Base-by-base conservation (phyloP, 768 basidiomycete genomes). In the Pulveroboletus frians region DNA sequence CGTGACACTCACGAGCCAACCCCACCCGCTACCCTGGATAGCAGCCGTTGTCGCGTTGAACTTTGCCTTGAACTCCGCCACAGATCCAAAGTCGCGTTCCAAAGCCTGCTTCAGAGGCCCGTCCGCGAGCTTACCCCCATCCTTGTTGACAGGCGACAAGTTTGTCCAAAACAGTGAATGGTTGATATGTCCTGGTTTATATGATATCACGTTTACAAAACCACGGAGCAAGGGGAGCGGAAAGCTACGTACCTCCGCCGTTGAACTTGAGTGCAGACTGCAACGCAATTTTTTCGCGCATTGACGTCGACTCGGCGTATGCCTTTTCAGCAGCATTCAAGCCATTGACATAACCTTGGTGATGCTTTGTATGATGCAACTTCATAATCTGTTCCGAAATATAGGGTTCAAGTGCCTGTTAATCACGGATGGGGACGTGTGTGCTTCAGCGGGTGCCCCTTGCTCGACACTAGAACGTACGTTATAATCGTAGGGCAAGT, bases 111-210 rank as follows among this genome's bases (percentile, higher is more conserved):
- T 88, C 46, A 98, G 75, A 9, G 81, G 74, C 4, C 88, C 88
- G 23, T 75, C 74, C 5, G 64, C 63, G 31, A 92, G 73, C 59
- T 80, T 74, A 9, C 88, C 88, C 35, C 87, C 88, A 9, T 76
- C 79, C 36, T 66, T 66, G 43, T 69, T 70, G 20, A 71, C 68
- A 3, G 96, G 96, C 0, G 92, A 87, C 55, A 99, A 80, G 71
- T 95, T 98, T 71, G 85, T 90, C 96, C 96, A 99, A 78, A 99
- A 99, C 30, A 98, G 75, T 13, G 92, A 82, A 70, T 95, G 93
- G 70, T 96, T 96, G 66, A 94, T 91, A 63, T 94, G 92, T 3
- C 91, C 89, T 58, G 13, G 18, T 37, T 10, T 13, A 20, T 3
- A 17, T 15, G 3, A 20, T 14, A 13, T 31, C 30, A 34, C 17